Conservation (phyloP, 352 stramenopile genomes). For the Lagenidium giganteum region DNA sequence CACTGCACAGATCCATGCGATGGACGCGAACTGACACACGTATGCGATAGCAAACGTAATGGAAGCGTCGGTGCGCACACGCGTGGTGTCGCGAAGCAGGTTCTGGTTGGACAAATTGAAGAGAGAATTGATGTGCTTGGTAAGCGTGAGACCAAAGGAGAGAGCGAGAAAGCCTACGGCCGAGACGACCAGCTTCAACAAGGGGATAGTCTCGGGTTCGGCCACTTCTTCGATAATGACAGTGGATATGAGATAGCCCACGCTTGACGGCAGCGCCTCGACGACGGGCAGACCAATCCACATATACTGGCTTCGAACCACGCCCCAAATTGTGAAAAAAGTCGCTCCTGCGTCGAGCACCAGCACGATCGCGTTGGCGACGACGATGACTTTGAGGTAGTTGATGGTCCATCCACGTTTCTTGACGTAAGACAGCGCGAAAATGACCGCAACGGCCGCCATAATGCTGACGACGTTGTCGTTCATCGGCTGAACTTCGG, state of each 20-base stretch:
- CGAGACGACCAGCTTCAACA: conserved; percentile 31
- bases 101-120: conserved; percentile 36
- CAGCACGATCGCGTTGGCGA: conserved; percentile 16
- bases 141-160: conserved; percentile 31
- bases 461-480: conserved; percentile 35
- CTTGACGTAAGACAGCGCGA: conserved; percentile 19
- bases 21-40: conserved; percentile 25
- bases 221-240: conserved; percentile 39
- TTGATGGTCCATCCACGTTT: conserved; percentile 31
- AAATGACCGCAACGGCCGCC: conserved; percentile 18
- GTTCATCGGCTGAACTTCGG: conserved; percentile 34
- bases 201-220: conserved; percentile 17
- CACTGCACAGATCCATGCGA: conserved; percentile 32
- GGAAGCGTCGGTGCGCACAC: conserved; percentile 29
- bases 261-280: conserved; percentile 31
- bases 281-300: conserved; percentile 48
- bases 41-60: conserved; percentile 42
- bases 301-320: conserved; percentile 48
- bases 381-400: conserved; percentile 27
- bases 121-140: conserved; percentile 43
- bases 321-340: conserved; percentile 42
- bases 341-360: conserved; percentile 26
- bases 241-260: conserved; percentile 40
- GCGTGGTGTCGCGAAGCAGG: conserved; percentile 30
- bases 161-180: conserved; percentile 29